Evolutionary conservation across 208 protist species (phyloP).

Genomic region (Tritrichomonas foetus): DNA sequence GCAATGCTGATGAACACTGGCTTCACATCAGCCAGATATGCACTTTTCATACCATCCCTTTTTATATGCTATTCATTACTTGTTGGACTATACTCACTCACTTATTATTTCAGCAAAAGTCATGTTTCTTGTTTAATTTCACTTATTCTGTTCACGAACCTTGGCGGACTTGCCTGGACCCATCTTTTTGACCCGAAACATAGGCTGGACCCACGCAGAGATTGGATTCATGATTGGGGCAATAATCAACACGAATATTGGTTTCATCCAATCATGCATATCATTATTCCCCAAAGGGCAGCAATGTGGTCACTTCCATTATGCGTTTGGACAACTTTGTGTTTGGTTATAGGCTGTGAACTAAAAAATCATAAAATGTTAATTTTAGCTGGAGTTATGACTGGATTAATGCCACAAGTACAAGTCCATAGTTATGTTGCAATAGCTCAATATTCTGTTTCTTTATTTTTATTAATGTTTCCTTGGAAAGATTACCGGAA

Average conservation of each 20-base stretch:
- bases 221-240: slow-evolving; percentile 30
- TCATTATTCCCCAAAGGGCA: not conserved
- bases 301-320: slow-evolving; percentile 8
- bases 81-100: not conserved
- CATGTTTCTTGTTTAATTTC: not conserved
- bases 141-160: not conserved
- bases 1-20: not conserved
- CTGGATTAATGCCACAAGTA: not conserved
- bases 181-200: not conserved
- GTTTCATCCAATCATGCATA: slow-evolving; percentile 38
- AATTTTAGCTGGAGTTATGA: not conserved
- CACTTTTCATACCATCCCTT: not conserved
- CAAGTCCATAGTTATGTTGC: slow-evolving; percentile 2
- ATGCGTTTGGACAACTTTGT: not conserved
- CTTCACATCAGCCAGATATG: not conserved
- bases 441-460: not conserved
- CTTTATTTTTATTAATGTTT: not conserved
- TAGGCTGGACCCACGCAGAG: not conserved
- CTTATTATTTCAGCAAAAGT: not conserved
- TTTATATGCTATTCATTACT: not conserved
- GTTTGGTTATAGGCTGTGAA: not conserved
- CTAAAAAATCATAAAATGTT: not conserved
- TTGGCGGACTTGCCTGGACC: not conserved
- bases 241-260: not conserved
- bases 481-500: not conserved